Percentiles rank a stretch among this genome's conserved stretches.
These are phyloP conservation scores for Saitozyma sp. DNA, from an alignment of 768 basidiomycete species.

Conservation along the genomic window DNA sequence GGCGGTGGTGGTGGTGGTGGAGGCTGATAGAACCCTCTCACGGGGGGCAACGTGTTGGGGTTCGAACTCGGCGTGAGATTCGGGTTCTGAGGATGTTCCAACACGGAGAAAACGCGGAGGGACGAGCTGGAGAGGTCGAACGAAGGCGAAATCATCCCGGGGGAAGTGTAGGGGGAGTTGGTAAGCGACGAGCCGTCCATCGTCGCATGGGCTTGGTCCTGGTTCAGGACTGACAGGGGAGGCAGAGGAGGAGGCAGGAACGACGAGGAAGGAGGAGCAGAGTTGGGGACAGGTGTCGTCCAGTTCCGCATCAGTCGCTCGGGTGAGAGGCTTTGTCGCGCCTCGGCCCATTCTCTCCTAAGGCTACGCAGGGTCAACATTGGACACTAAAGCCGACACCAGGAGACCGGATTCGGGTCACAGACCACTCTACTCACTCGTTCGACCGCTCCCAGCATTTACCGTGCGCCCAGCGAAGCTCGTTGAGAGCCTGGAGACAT, in stretches of 20 bases:
- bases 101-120: not conserved
- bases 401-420: too few species aligned
- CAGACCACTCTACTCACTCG: conserved; percentile 25
- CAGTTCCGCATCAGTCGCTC: too few species aligned
- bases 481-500: conserved; percentile 71
- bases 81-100: not conserved
- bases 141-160: conserved; percentile 13
- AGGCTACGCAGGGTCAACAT: not conserved
- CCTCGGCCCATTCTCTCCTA: conserved; percentile 14
- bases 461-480: conserved; percentile 74
- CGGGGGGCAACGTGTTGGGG: not conserved
- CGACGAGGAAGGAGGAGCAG: too few species aligned
- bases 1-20: not conserved
- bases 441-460: conserved; percentile 64
- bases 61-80: not conserved
- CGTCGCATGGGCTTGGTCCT: not conserved
- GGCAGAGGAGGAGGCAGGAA: not conserved
- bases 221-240: not conserved
- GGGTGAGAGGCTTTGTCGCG: conserved; percentile 5
- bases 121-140: conserved; percentile 8
- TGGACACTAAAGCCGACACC: not conserved
- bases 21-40: not conserved
- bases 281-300: too few species aligned
- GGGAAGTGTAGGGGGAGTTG: conserved; percentile 5
- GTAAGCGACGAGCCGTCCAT: not conserved